Evolutionary conservation across 805 yeast genomes (phyloP), one percentile per base, ranked within the genome.

Genomic region (Limtongia smithiae): DNA sequence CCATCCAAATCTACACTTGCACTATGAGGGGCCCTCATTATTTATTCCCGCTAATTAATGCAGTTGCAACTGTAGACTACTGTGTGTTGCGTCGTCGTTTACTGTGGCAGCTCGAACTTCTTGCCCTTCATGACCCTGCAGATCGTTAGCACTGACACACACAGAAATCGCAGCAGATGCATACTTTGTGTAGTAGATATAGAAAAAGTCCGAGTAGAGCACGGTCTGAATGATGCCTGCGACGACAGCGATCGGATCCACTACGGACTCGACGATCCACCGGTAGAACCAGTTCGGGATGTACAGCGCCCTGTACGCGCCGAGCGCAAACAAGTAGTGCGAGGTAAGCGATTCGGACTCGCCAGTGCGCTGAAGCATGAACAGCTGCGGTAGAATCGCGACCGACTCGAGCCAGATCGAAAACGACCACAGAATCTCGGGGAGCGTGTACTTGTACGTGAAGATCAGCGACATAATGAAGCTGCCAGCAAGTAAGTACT

Each of bases 211-310:
- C 1, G 97, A 88, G 71, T 93, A 93, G 30, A 93, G 70, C 48
- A 80, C 71, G 0, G 97, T 88, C 71, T 93, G 98, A 35, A 88
- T 67, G 30, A 93, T 54, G 21, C 97, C 97, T 0, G 97, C 83
- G 18, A 77, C 62, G 8, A 91, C 72, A 1, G 95, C 77, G 47
- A 90, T 73, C 56, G 75, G 76, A 62, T 89, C 96, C 11, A 75
- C 68, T 14, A 68, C 56, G 14, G 58, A 55, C 35, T 58, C 62
- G 17, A 51, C 49, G 53, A 70, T 70, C 70, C 82, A 87, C 67
- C 97, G 80, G 76, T 89, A 93, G 58, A 89, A 66, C 98, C 98
- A 93, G 69, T 91, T 93, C 57, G 95, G 94, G 59, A 93, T 80
- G 66, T 93, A 93, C 44, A 93, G 73, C 0, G 91, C 85, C 59